Percentiles rank a stretch among this genome's conserved stretches.
These are phyloP conservation scores for Trametes hirsuta DNA, from an alignment of 1,284 basidiomycete species.

Conservation along the genomic window DNA sequence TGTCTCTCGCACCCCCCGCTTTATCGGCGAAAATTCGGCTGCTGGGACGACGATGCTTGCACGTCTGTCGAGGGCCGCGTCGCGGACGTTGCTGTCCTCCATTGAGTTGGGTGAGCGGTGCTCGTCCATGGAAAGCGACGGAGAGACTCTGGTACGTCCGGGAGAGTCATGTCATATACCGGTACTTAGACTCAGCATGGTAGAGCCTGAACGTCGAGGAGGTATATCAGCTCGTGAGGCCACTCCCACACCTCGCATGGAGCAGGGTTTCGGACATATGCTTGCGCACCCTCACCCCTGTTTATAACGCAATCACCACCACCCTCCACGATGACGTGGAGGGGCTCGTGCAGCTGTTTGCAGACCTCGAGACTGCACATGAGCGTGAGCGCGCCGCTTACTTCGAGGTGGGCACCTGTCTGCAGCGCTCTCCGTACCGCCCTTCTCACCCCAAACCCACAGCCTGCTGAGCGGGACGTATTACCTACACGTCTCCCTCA, in stretches of 20 bases:
- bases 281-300: slow-evolving; percentile 31
- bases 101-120: slow-evolving; percentile 17
- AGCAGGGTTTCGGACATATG: slow-evolving; percentile 31
- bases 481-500: slow-evolving; percentile 13
- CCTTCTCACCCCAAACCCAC: background rate
- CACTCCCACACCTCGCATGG: slow-evolving; percentile 33
- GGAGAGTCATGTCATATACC: background rate
- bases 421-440: background rate
- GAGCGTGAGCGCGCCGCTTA: slow-evolving; percentile 7
- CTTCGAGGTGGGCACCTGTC: slow-evolving; percentile 18
- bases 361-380: slow-evolving; percentile 26
- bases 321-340: slow-evolving; percentile 35
- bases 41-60: slow-evolving; percentile 14
- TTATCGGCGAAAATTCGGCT: background rate
- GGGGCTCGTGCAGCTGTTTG: slow-evolving; percentile 31
- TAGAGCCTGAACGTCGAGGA: slow-evolving; percentile 35
- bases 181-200: background rate
- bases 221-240: slow-evolving; percentile 26
- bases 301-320: slow-evolving; percentile 29
- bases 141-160: slow-evolving; percentile 17
- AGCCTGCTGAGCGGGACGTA: slow-evolving; percentile 21
- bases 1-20: background rate
- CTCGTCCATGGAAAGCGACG: slow-evolving; percentile 2
- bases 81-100: slow-evolving; percentile 17
- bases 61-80: slow-evolving; percentile 19